Evolutionary conservation across 768 basidiomycete genomes (phyloP), one percentile per base, ranked within the genome.

Genomic region (Naganishia onofrii): DNA sequence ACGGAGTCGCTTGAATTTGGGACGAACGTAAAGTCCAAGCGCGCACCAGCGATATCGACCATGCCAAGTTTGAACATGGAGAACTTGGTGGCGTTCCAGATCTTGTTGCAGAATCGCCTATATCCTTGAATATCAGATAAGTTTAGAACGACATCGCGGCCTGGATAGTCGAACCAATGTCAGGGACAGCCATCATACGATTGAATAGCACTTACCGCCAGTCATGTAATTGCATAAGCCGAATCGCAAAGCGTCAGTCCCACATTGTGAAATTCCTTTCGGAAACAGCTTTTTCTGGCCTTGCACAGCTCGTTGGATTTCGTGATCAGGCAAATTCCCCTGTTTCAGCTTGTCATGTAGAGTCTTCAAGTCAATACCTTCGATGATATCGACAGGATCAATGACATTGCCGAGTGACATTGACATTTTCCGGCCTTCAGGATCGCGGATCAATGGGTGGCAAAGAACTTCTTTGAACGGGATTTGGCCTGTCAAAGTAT

Each of bases 271-370:
- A 69, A 99, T 99, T 19, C 96, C 96, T 81, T 93, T 96, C 13
- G 95, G 95, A 85, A 93, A 99, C 80, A 98, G 90, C 81, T 95
- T 95, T 88, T 97, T 97, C 85, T 99, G 96, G 12, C 95, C 96
- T 12, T 88, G 85, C 73, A 88, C 90, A 0, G 95, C 96, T 81
- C 94, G 95, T 42, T 82, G 78, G 70, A 98, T 90, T 82, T 98
- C 96, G 80, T 89, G 90, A 72, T 92, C 91, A 60, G 96, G 94
- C 69, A 99, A 79, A 78, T 98, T 98, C 1, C 96, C 96, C 73
- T 90, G 89, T 67, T 88, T 84, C 64, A 99, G 83, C 81, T 97
- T 92, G 75, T 87, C 83, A 76, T 95, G 93, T 19, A 98, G 84
- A 15, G 84, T 84, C 74, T 94, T 89, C 15, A 99, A 85, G 2